These are phyloP conservation scores for Termitomyces sp. DNA, from an alignment of 768 basidiomycete genomes.

Conservation along the genomic window DNA sequence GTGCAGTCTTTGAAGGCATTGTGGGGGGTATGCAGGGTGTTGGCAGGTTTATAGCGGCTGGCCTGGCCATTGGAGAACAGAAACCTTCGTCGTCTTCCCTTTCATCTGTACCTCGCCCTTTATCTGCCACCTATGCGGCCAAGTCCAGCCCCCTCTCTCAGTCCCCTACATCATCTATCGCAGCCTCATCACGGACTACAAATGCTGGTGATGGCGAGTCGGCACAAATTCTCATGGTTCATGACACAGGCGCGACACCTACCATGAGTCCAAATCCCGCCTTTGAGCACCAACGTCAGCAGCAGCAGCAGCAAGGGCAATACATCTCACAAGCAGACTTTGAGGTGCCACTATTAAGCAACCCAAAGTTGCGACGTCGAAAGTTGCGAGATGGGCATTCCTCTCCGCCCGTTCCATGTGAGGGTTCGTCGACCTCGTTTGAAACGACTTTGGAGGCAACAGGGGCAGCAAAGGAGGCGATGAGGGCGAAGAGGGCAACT, in stretches of 20 bases:
- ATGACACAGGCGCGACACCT: conserved; percentile 45
- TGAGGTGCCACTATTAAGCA: conserved; percentile 6
- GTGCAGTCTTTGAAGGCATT: conserved; percentile 50
- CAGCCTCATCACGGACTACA: background rate
- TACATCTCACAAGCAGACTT: background rate
- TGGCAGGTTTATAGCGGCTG: conserved; percentile 50
- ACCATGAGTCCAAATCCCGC: conserved; percentile 44
- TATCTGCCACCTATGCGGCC: conserved; percentile 11
- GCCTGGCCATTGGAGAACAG: conserved; percentile 23
- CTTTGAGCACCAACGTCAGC: conserved; percentile 24
- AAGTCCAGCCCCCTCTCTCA: conserved; percentile 33
- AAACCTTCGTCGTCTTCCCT: conserved; percentile 7
- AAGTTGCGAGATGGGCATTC: conserved; percentile 17
- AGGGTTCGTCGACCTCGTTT: background rate
- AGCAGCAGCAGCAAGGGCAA: conserved; percentile 14
- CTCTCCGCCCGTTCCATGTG: background rate
- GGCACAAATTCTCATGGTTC: conserved; percentile 33
- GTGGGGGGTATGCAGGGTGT: conserved; percentile 61
- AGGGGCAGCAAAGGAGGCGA: background rate
- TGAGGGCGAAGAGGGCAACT: conserved; percentile 9
- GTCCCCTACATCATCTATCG: conserved; percentile 40
- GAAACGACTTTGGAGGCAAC: background rate
- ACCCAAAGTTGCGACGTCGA: conserved; percentile 16
- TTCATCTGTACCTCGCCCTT: background rate
- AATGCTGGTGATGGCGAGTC: conserved; percentile 16